Evolutionary conservation across 495 filamentous ascomycete genomes (phyloP), one percentile per base, ranked within the genome.

Genomic region (Talaromyces liani): DNA sequence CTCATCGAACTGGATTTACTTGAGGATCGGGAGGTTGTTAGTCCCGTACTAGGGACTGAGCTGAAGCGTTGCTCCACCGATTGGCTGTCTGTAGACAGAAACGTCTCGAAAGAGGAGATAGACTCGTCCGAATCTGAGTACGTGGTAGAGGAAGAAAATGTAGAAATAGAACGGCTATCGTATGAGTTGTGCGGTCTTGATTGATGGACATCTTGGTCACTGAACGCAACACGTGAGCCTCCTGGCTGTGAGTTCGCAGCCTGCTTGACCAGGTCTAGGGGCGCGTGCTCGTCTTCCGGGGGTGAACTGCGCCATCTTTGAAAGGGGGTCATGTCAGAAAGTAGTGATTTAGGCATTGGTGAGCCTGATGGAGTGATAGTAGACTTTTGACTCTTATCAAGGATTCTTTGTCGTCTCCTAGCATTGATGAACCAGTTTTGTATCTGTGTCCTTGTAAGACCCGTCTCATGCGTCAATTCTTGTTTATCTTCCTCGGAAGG

Each of bases 271-370:
- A 70, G 67, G 27, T 79, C 91, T 14, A 55, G 25, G 14, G 51
- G 51, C 20, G 25, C 51, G 22, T 55, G 51, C 24, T 55, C 51
- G 70, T 92, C 81, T 73, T 93, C 90, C 10, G 91, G 90, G 3
- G 91, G 91, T 34, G 90, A 92, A 67, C 84, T 78, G 72, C 88
- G 82, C 91, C 90, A 94, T 73, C 91, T 77, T 70, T 94, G 89
- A 63, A 94, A 75, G 1, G 91, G 91, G 60, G 75, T 77, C 69
- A 79, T 66, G 81, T 71, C 61, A 83, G 65, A 45, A 76, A 62
- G 36, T 71, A 73, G 72, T 27, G 78, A 57, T 3, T 29, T 65
- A 3, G 76, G 70, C 62, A 79, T 70, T 0, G 77, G 77, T 7
- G 77, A 79, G 4, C 75, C 72, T 3, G 70, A 68, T 6, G 73